Conservation (phyloP, 1,284 basidiomycete species). For the Trametes polyzona region DNA sequence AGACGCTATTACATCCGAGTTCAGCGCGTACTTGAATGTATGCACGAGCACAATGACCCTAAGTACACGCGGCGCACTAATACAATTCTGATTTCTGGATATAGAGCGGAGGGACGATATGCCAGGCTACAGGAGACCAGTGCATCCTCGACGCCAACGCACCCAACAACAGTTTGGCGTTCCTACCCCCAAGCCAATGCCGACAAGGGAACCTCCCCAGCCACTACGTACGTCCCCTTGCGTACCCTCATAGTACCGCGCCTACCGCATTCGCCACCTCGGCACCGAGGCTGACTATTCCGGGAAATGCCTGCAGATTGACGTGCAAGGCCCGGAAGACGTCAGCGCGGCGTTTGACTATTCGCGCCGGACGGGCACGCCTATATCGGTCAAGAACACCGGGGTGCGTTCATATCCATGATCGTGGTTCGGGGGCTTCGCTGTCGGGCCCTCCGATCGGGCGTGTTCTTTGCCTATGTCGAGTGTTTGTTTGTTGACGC, state of each 20-base stretch:
- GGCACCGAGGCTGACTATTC: neutral
- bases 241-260: too few species aligned
- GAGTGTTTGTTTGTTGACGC: constrained; percentile 15
- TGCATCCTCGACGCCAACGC: constrained; percentile 7
- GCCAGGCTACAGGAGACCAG: constrained; percentile 4
- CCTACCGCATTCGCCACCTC: too few species aligned
- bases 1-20: constrained; percentile 5
- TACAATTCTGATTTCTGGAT: neutral
- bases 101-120: constrained; percentile 14
- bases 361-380: neutral
- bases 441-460: neutral
- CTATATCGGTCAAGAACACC: neutral
- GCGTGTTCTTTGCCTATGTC: constrained; percentile 8
- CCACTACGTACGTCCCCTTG: neutral
- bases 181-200: constrained; percentile 1
- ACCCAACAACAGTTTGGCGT: constrained; percentile 9
- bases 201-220: constrained; percentile 8
- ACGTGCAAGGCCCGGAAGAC: constrained; percentile 22
- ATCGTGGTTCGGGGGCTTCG: too few species aligned
- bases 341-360: constrained; percentile 27
- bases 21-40: constrained; percentile 34
- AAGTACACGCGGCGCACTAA: neutral
- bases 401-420: too few species aligned
- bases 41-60: neutral
- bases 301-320: constrained; percentile 19